Evolutionary conservation across 2,329 filamentous ascomycete species (phyloP), one percentile per base, ranked within the genome.

Genomic region (Geosmithia morbida): DNA sequence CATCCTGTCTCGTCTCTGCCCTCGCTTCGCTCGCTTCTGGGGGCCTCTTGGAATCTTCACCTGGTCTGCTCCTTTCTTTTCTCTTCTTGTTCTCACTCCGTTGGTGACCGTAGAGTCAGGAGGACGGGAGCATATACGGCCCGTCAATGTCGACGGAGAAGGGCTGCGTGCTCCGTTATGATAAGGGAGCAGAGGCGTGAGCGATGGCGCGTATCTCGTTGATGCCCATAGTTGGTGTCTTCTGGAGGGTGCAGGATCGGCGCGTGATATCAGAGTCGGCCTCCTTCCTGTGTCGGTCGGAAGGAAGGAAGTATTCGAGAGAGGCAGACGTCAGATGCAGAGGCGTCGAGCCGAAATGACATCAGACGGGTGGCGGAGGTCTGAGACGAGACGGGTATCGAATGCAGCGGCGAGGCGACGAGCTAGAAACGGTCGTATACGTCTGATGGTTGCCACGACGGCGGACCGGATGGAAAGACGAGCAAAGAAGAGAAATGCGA

Each of bases 161-260:
- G n/a, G 2, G 41, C 7, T 43, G 44, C 48, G 37, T 49, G 46
- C 48, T 56, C 49, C 57, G 52, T 48, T 68, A 46, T 63, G 61
- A 49, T 59, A 64, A 48, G 59, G 54, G 60, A 61, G 47, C 61
- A 58, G 43, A 60, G 53, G 50, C 46, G 55, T 57, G 48, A 54
- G 45, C 39, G 42, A 50, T 43, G 49, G 50, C 39, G 48, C 50
- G 50, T 43, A 50, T 52, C 41, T 53, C 48, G 49, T 49, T 51
- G 49, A 50, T 55, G 51, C 55, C 49, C 55, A 56, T 56, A 55
- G 51, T 56, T 48, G 49, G 16, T 40, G 22, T 26, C n/a, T 8
- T 18, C n/a, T 43, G 18, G 47, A 33, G 13, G 19, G 30, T 26
- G 43, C 16, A 29, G 29, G 13, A n/a, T 13, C 13, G 40, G 18